Evolutionary conservation across 2,329 filamentous ascomycete species (phyloP), one percentile per base, ranked within the genome.

Genomic region (Paecilomyces variotii): DNA sequence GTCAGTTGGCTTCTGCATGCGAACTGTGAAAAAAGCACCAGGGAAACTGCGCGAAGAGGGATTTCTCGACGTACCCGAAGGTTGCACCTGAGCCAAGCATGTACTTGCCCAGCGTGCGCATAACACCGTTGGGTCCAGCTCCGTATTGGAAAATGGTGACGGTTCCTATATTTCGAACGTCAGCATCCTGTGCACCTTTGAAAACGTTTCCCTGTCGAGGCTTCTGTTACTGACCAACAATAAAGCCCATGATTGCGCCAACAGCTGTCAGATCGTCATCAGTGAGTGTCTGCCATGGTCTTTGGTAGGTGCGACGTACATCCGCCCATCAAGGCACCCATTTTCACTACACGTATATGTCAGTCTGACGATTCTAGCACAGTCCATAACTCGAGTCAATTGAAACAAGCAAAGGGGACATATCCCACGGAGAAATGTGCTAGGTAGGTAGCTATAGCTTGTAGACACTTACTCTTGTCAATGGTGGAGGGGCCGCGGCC

Each of bases 291-390:
- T 52, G 39, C 7, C 27, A 52, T 32, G 45, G 28, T 53, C 39
- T 55, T 24, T 25, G 56, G 58, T 51, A 57, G 45, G 32, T 30
- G 30, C 7, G 26, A 58, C 91, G 70, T 89, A 97, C 93, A 95
- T 74, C 91, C 90, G 67, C 94, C 94, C 91, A 97, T 97, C 87
- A 99, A 87, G 63, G 89, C 91, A 68, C 94, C 94, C 91, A 97
- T 97, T 82, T 96, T 97, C 76, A 92, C 91, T 96, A 73, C 67
- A 63, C n/a, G 54, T 59, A 49, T 39, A 61, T 28, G 74, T 79
- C 70, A 72, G 68, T 54, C 59, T 57, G 60, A 56, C 34, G 39
- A 50, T 5, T 45, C 39, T 2, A 19, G 19, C 1, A 4, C 2
- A 45, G 7, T 7, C 2, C 12, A n/a, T 19, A 45, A 2, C 1